These are phyloP conservation scores for Saksenaea oblongispora DNA, from an alignment of 371 early-diverging fungal genomes.

Conservation along the genomic window DNA sequence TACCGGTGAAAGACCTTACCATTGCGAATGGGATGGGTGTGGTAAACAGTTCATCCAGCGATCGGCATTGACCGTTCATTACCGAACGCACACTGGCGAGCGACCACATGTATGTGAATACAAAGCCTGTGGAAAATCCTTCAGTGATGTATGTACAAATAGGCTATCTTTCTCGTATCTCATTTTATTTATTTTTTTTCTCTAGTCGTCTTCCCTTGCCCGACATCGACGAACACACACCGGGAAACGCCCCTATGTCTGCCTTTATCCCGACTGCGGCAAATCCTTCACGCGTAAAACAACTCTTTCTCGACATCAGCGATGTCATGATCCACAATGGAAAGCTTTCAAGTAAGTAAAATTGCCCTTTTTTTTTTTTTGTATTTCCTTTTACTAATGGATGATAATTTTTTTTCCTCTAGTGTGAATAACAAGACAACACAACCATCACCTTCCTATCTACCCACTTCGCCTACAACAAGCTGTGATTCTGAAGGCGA, in stretches of 20 bases:
- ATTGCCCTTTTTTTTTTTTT: too few relatives aligned
- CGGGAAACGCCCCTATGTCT: slow-evolving; percentile 52
- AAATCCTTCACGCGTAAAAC: slow-evolving; percentile 72
- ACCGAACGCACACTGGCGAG: slow-evolving; percentile 71
- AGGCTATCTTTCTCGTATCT: background rate
- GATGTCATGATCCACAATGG: slow-evolving; percentile 49
- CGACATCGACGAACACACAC: slow-evolving; percentile 55
- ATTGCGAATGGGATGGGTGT: slow-evolving; percentile 60
- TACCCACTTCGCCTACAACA: slow-evolving; percentile 19
- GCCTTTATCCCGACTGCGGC: slow-evolving; percentile 52
- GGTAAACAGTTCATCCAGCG: slow-evolving; percentile 68
- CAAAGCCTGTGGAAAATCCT: slow-evolving; percentile 58
- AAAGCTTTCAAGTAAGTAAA: slow-evolving; percentile 16
- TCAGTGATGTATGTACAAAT: slow-evolving; percentile 59
- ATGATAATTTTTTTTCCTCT: background rate
- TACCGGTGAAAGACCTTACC: slow-evolving; percentile 74
- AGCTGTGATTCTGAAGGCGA: slow-evolving; percentile 37
- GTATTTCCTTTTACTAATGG: too few relatives aligned
- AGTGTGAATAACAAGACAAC: background rate
- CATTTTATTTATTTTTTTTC: background rate
- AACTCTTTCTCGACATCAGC: slow-evolving; percentile 67
- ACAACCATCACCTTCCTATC: background rate
- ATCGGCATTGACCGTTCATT: slow-evolving; percentile 67
- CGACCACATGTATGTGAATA: slow-evolving; percentile 50
- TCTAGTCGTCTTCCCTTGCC: slow-evolving; percentile 49